Conservation (phyloP, 352 stramenopile genomes). For the Phytophthora vignae region DNA sequence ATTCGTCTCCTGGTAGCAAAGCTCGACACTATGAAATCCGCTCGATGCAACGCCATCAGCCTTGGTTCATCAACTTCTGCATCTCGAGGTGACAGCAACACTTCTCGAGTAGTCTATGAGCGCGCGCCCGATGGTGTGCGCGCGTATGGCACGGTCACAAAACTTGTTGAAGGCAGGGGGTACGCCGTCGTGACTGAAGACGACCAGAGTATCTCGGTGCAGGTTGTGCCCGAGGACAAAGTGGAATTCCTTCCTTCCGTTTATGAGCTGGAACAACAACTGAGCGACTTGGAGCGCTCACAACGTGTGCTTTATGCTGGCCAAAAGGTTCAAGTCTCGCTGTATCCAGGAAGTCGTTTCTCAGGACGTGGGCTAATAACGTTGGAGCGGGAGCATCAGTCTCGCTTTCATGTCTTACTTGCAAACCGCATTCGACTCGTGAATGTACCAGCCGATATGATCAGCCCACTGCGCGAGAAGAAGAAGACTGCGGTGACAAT, state of each 20-base stretch:
- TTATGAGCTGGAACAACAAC: constrained; percentile 62
- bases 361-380: constrained; percentile 69
- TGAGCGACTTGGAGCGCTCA: constrained; percentile 49
- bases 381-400: constrained; percentile 44
- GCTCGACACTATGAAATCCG: constrained; percentile 36
- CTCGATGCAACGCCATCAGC: constrained; percentile 10
- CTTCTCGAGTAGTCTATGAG: constrained; percentile 61
- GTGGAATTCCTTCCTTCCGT: constrained; percentile 71
- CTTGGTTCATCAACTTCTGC: constrained; percentile 4
- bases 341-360: constrained; percentile 80
- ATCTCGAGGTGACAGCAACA: constrained; percentile 10
- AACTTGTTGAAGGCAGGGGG: constrained; percentile 49
- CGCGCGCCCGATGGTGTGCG: constrained; percentile 47
- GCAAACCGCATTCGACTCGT: constrained; percentile 73
- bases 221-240: constrained; percentile 51
- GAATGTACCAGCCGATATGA: constrained; percentile 73
- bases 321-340: constrained; percentile 73
- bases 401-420: constrained; percentile 68
- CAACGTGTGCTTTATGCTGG: constrained; percentile 66
- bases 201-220: constrained; percentile 66
- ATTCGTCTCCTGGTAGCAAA: constrained; percentile 49
- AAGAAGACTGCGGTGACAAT: constrained; percentile 63
- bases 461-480: constrained; percentile 67
- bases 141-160: constrained; percentile 66
- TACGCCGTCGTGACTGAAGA: constrained; percentile 68